A percentile compares a stretch with the other conserved stretches of the same genome.
phyloP scores from a whole-genome alignment of 495 filamentous ascomycete genomes.

The Aspergillus asperescens region DNA sequence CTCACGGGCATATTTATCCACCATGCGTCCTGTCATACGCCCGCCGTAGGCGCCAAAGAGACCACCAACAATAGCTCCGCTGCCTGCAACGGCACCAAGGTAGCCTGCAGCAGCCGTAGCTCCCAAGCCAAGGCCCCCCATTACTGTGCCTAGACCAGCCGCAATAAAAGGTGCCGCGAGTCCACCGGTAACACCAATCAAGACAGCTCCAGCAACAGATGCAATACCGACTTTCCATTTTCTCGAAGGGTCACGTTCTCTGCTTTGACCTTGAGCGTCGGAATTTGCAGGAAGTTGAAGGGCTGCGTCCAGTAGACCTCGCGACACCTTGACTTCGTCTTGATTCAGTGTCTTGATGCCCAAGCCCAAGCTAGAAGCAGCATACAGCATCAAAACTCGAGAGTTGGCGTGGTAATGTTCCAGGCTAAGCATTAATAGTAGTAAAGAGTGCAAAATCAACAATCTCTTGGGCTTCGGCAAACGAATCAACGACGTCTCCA shows the following conservation, averaged over 20 bases:
- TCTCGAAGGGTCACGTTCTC: slow-evolving; percentile 58
- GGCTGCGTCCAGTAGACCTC: slow-evolving; percentile 66
- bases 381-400: slow-evolving; percentile 64
- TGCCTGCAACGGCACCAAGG: slow-evolving; percentile 72
- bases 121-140: slow-evolving; percentile 76
- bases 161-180: slow-evolving; percentile 78
- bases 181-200: slow-evolving; percentile 77
- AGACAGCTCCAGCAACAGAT: slow-evolving; percentile 66
- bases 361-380: slow-evolving; percentile 63
- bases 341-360: slow-evolving; percentile 58
- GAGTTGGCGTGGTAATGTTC: slow-evolving; percentile 75
- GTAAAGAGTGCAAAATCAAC: slow-evolving; percentile 54
- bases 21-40: slow-evolving; percentile 76
- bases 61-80: slow-evolving; percentile 68
- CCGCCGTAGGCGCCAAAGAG: slow-evolving; percentile 89
- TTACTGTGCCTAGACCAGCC: slow-evolving; percentile 74
- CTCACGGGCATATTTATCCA: slow-evolving; percentile 81
- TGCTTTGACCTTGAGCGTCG: slow-evolving; percentile 59
- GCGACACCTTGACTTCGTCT: slow-evolving; percentile 70
- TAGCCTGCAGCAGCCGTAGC: slow-evolving; percentile 73
- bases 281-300: slow-evolving; percentile 64
- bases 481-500: slow-evolving; percentile 39
- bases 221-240: slow-evolving; percentile 83
- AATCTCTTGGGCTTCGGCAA: slow-evolving; percentile 39
- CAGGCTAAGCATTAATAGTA: slow-evolving; percentile 73